Conservation (phyloP, 2,329 filamentous ascomycete genomes). For the Ceratocystis variospora region DNA sequence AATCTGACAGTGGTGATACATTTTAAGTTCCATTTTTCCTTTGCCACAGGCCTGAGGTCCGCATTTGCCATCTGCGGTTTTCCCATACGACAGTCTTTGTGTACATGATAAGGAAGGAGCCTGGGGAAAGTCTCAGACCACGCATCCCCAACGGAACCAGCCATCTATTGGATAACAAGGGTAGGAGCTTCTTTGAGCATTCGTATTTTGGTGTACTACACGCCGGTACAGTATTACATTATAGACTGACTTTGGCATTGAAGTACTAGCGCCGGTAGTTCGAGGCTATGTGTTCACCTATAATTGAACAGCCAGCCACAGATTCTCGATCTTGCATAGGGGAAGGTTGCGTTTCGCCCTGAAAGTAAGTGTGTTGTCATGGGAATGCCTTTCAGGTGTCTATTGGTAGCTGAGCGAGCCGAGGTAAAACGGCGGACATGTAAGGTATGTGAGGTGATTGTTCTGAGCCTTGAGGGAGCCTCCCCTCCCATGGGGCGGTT, state of each 20-base stretch:
- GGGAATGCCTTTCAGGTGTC: not conserved
- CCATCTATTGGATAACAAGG: not conserved
- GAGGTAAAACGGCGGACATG: not conserved
- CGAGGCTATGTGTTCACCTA: not conserved
- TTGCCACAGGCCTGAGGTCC: not conserved
- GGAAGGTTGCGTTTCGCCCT: not conserved
- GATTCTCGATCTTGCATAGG: not conserved
- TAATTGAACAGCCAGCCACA: not conserved
- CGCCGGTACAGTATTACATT: not conserved
- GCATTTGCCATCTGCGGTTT: not conserved
- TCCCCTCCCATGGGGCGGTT: not conserved
- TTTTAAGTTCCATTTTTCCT: not conserved
- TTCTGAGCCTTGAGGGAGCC: not conserved
- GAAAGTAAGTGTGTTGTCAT: too few species aligned
- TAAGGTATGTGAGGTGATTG: not conserved
- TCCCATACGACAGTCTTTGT: not conserved
- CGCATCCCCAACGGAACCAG: not conserved
- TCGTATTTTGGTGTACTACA: not conserved
- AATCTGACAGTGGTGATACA: not conserved
- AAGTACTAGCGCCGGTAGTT: conserved; percentile 4
- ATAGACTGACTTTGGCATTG: not conserved
- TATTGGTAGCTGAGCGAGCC: not conserved
- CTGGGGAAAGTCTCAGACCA: not conserved
- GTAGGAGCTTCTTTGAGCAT: not conserved
- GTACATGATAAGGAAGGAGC: not conserved